Percentiles rank a stretch among this genome's conserved stretches.
These are phyloP conservation scores for Cicer pinnatifidum DNA, from an alignment of 306 rosid genomes.

Conservation along the genomic window DNA sequence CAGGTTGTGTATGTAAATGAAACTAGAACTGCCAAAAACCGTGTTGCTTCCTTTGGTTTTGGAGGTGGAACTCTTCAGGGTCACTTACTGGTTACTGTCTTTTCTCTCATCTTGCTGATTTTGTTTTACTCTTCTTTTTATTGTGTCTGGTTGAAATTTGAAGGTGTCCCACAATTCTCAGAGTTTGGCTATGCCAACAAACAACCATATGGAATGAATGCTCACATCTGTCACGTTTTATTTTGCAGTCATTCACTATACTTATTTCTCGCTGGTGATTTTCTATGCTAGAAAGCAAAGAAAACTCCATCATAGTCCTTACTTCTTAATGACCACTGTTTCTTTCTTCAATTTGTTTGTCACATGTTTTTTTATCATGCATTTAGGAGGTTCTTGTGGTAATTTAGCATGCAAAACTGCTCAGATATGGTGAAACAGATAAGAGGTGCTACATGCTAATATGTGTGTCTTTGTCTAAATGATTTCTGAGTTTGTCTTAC, in stretches of 20 bases:
- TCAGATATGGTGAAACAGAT: no score
- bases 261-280: background rate
- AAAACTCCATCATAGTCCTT: background rate
- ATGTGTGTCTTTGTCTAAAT: conserved; percentile 28
- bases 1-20: conserved; percentile 84
- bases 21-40: conserved; percentile 44
- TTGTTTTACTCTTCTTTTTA: background rate
- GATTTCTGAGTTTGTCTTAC: conserved; percentile 33
- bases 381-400: conserved; percentile 3
- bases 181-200: background rate
- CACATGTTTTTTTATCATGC: background rate
- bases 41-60: conserved; percentile 66
- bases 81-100: conserved; percentile 79
- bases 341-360: background rate
- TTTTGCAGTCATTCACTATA: background rate
- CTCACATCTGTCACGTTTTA: background rate
- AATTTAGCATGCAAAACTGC: no score
- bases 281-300: background rate
- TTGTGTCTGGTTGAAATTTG: background rate
- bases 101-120: conserved; percentile 17
- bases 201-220: background rate
- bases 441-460: background rate
- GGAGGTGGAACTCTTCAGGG: conserved; percentile 95
- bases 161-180: background rate
- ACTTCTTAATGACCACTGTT: conserved; percentile 2